Evolutionary conservation across 106 monocot genomes (phyloP), one percentile per base, ranked within the genome.

Genomic region (Apostasia shenzhenica): DNA sequence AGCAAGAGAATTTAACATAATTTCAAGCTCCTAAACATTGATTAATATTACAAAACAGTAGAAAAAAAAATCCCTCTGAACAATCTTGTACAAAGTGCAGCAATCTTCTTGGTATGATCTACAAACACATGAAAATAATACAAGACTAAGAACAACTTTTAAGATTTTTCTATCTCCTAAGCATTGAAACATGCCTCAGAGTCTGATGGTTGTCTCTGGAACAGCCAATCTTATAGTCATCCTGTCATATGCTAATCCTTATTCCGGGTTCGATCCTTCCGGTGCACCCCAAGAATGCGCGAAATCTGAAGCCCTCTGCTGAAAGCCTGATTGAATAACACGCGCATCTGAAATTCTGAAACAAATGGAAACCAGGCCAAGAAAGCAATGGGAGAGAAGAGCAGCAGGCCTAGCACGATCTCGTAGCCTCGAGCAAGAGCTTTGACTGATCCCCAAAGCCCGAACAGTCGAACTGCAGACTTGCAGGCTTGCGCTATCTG

Each of bases 351-450:
- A 57, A 95, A 92, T 68, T 95, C 95, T 3, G 95, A 95, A 43
- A 92, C 91, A 77, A 95, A 91, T 1, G 95, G 95, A 45, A 95
- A 95, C 95, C 95, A 95, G 1, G 95, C 91, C 56, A 95, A 74
- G 54, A 95, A 83, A 45, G 91, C 87, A 55, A 95, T 71, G 37
- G 95, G 95, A 1, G 88, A 84, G 69, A 91, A 95, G 3, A 95
- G 77, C 6, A 95, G 77, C 61, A 95, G 54, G 8, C 95, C 91
- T 80, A 95, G 91, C 41, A 84, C 79, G 46, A 95, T 86, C 56
- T 95, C 95, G 51, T 91, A 95, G 63, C 80, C 91, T 44, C 95
- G 88, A 7, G 91, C 95, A 14, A 95, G 82, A 8, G 95, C 85
- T 13, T 76, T 81, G 10, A 95, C 69, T 4, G 85, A 95, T 0